Conservation (phyloP, 805 yeast species). For the Clavispora vitiphila region DNA sequence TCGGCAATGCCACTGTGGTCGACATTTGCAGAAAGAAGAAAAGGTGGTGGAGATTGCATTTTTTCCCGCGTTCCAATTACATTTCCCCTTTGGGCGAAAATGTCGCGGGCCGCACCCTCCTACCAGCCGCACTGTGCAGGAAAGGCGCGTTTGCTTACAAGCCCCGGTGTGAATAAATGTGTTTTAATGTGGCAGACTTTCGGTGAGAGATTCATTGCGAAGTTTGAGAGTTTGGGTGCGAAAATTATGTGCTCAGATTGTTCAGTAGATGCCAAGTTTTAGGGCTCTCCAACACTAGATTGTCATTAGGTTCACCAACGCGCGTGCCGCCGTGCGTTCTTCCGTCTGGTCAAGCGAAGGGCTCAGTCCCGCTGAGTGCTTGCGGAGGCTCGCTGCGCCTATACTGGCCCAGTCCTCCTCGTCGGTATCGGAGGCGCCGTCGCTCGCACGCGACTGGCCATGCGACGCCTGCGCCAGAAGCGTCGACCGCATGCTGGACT, state of each 20-base stretch:
- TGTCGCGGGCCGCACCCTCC: constrained; percentile 1
- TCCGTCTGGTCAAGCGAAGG: constrained; percentile 21
- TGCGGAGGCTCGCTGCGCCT: constrained; percentile 68
- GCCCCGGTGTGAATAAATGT: neutral
- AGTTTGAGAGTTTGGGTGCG: no score
- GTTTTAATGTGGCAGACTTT: neutral
- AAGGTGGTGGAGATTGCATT: neutral
- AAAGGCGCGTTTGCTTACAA: no score
- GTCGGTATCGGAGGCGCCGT: constrained; percentile 64
- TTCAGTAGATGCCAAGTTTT: no score
- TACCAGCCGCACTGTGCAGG: no score
- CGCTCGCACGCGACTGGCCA: constrained; percentile 5
- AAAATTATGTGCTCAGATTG: no score
- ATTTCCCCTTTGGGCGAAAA: constrained; percentile 12
- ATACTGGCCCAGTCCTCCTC: constrained; percentile 96
- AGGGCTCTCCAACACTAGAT: constrained; percentile 2
- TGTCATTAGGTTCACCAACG: constrained; percentile 55
- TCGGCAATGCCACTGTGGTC: constrained; percentile 44
- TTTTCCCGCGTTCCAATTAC: constrained; percentile 6
- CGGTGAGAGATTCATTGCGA: no score
- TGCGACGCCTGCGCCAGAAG: constrained; percentile 26
- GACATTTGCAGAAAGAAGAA: constrained; percentile 12
- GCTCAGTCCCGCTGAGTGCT: constrained; percentile 17
- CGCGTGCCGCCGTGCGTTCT: constrained; percentile 56
- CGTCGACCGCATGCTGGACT: constrained; percentile 39